Evolutionary conservation across 306 rosid genomes (phyloP).

Genomic region (Vicia faba): DNA sequence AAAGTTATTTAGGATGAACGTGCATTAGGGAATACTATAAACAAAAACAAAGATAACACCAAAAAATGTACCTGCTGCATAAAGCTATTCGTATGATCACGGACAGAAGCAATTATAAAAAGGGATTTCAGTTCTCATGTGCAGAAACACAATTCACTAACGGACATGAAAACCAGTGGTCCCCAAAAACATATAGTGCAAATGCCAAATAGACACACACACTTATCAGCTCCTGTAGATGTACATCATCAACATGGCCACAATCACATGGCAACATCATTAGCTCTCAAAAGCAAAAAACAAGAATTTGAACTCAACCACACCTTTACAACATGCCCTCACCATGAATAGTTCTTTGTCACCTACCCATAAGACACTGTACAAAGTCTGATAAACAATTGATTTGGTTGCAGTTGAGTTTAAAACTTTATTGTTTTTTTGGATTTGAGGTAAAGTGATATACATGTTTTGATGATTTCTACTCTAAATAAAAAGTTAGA

Average conservation of each 20-base stretch:
- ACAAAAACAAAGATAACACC: constrained; percentile 32
- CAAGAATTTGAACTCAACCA: constrained; percentile 27
- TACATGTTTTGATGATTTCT: background rate
- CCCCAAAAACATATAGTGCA: constrained; percentile 24
- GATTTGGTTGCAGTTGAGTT: background rate
- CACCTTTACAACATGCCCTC: constrained; percentile 5
- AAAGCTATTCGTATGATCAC: constrained; percentile 23
- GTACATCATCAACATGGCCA: constrained; percentile 24
- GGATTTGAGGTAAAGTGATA: background rate
- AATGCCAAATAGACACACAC: constrained; percentile 17
- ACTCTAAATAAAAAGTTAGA: background rate
- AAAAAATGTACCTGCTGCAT: constrained; percentile 17
- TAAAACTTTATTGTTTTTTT: background rate
- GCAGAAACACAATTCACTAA: constrained; percentile 22
- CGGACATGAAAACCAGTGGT: constrained; percentile 29
- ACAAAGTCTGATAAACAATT: background rate
- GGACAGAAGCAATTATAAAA: constrained; percentile 38
- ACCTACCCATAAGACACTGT: constrained; percentile 16
- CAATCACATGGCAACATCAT: constrained; percentile 36
- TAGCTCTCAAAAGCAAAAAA: constrained; percentile 18
- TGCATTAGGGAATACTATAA: constrained; percentile 17
- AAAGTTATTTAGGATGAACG: constrained; percentile 16
- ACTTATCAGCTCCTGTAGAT: constrained; percentile 8
- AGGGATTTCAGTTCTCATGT: constrained; percentile 27
- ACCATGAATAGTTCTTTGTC: constrained; percentile 10